Conservation (phyloP, 2,329 filamentous ascomycete genomes). For the Coniochaeta hoffmannii region DNA sequence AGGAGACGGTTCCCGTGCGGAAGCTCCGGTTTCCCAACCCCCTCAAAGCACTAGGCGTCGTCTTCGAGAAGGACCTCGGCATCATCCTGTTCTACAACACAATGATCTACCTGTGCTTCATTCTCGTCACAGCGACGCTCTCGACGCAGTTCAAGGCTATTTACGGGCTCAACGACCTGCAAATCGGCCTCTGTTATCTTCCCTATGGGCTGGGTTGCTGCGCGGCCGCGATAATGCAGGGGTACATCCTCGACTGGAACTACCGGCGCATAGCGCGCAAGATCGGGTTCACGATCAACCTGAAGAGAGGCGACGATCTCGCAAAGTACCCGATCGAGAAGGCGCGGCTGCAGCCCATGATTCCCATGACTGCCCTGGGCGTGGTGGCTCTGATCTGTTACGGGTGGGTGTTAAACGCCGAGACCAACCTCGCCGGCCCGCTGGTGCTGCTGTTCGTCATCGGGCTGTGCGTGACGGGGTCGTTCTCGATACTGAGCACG, state of each 20-base stretch:
- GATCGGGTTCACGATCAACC: conserved; percentile 53
- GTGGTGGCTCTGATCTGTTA: conserved; percentile 45
- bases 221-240: conserved; percentile 42
- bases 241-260: conserved; percentile 57
- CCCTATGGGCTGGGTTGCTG: conserved; percentile 45
- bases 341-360: conserved; percentile 45
- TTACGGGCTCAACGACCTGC: conserved; percentile 42
- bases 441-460: conserved; percentile 50
- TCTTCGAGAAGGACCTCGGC: conserved; percentile 51
- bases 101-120: conserved; percentile 49
- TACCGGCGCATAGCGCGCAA: conserved; percentile 60
- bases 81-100: conserved; percentile 45
- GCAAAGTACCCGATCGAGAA: conserved; percentile 46
- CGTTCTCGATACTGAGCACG: conserved; percentile 56
- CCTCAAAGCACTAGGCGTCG: conserved; percentile 43
- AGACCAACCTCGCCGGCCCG: conserved; percentile 44
- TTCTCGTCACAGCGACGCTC: conserved; percentile 44
- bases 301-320: conserved; percentile 47
- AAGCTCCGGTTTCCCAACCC: conserved; percentile 50
- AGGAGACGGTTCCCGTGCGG: conserved; percentile 23
- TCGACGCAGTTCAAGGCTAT: conserved; percentile 43
- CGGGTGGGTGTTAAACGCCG: conserved; percentile 47
- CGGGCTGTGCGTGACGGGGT: conserved; percentile 50
- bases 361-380: conserved; percentile 47
- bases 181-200: conserved; percentile 47